Evolutionary conservation across 208 protist genomes (phyloP), one percentile per base, ranked within the genome.

Genomic region (Acanthamoeba castellanii): DNA sequence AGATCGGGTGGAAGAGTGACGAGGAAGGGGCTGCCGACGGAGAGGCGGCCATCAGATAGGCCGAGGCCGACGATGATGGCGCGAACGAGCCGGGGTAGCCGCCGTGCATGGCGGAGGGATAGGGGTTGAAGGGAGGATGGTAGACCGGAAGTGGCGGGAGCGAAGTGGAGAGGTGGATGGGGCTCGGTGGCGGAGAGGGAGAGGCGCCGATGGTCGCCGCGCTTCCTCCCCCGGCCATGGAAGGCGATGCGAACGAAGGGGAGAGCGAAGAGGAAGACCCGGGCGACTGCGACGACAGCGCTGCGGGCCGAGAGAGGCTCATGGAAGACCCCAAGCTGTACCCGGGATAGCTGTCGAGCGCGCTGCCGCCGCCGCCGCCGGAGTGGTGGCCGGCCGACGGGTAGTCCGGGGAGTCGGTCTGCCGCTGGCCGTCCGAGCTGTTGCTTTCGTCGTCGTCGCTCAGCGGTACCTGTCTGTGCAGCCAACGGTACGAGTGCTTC

Each of bases 401-500:
- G 8, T 64, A 27, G 57, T 18, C 57, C 9, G 37, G 37, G 37
- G 37, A 42, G 37, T 42, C 37, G 3, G 37, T 64, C 57, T 25
- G 57, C 57, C 18, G 57, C 57, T 64, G 18, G 13, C 57, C 57
- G 6, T 72, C n/a, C n/a, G 64, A 27, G 30, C n/a, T 37, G 22
- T n/a, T 68, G 1, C n/a, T 27, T 0, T 72, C 64, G 30, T 72
- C 64, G 4, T 72, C 64, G 13, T 72, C 64, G 64, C 64, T 72
- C 64, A 64, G 13, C 18, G 64, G 64, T 5, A 72, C 11, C 1
- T 72, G 64, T 34, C 64, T 2, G n/a, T 72, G 64, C n/a, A 72
- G 64, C 64, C 64, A 72, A 8, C 64, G 64, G 30, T 72, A 72
- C 64, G 64, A 72, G 64, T 72, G 64, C 64, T 72, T 72, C 7